phyloP scores from a whole-genome alignment of 768 basidiomycete genomes.

The Hygrocybe punicea region DNA sequence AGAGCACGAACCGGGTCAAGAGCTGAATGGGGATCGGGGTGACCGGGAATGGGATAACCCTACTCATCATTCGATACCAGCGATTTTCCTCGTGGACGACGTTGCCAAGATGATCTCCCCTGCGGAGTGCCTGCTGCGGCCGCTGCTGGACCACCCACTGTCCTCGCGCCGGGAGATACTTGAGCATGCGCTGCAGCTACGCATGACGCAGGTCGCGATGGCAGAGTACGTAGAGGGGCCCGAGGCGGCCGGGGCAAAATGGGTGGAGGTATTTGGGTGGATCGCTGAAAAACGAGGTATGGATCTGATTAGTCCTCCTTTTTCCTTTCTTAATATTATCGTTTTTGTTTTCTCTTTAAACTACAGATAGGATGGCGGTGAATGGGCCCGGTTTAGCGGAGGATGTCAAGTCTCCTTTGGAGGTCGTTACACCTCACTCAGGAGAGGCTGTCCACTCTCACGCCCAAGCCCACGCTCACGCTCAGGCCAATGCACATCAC shows the following conservation, averaged over 20 bases:
- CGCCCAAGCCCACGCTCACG: neutral
- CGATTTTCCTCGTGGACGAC: neutral
- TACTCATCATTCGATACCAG: neutral
- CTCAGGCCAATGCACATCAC: neutral
- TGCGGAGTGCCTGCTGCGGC: slow-evolving; percentile 42
- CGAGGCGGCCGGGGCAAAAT: slow-evolving; percentile 74
- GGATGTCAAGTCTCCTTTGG: slow-evolving; percentile 30
- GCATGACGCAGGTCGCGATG: slow-evolving; percentile 81
- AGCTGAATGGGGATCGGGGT: neutral
- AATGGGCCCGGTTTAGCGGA: slow-evolving; percentile 21
- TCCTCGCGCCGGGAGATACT: slow-evolving; percentile 60
- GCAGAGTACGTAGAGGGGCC: slow-evolving; percentile 82
- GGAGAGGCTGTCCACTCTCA: neutral
- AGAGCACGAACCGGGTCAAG: neutral
- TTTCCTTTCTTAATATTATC: too few species aligned
- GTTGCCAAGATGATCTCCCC: slow-evolving; percentile 37
- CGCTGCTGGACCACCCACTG: slow-evolving; percentile 45
- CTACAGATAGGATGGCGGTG: slow-evolving; percentile 8
- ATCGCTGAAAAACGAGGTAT: slow-evolving; percentile 58
- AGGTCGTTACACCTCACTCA: slow-evolving; percentile 13
- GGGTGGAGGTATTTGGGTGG: slow-evolving; percentile 85
- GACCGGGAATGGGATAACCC: neutral
- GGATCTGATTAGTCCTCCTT: slow-evolving; percentile 17
- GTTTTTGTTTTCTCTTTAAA: too few species aligned
- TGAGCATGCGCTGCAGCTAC: slow-evolving; percentile 75